Percentiles rank a stretch among this genome's conserved stretches.
These are phyloP conservation scores for Berkeleyomyces basicola DNA, from an alignment of 2,329 filamentous ascomycete species.

Conservation along the genomic window DNA sequence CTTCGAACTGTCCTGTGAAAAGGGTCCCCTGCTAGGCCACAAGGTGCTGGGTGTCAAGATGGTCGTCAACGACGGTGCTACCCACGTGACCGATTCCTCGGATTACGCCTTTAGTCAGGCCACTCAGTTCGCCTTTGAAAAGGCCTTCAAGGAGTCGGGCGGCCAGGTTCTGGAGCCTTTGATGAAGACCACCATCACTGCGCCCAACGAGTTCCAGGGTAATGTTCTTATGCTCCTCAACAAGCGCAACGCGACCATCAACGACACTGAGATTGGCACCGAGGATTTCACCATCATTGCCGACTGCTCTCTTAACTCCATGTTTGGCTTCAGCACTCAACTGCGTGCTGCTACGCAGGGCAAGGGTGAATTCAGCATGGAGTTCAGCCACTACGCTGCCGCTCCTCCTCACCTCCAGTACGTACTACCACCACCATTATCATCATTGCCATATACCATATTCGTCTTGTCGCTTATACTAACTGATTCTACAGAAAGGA, in stretches of 20 bases:
- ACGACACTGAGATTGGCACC: slow-evolving; percentile 81
- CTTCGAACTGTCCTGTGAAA: slow-evolving; percentile 66
- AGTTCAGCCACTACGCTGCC: slow-evolving; percentile 89
- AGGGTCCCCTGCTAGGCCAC: slow-evolving; percentile 84
- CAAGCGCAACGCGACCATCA: slow-evolving; percentile 88
- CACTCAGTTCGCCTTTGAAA: slow-evolving; percentile 90
- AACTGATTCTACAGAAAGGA: slow-evolving; percentile 33
- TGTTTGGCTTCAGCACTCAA: slow-evolving; percentile 94
- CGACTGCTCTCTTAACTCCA: slow-evolving; percentile 85
- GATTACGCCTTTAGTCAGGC: slow-evolving; percentile 93
- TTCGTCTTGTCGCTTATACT: slow-evolving; percentile 16
- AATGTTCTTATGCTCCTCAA: slow-evolving; percentile 89
- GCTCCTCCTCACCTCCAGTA: slow-evolving; percentile 82
- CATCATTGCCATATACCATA: neutral
- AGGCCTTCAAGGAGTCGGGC: slow-evolving; percentile 67
- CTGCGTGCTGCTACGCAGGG: slow-evolving; percentile 87
- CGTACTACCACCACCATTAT: slow-evolving; percentile 23
- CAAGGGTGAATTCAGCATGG: slow-evolving; percentile 97
- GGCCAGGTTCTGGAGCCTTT: slow-evolving; percentile 84
- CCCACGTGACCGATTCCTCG: slow-evolving; percentile 92
- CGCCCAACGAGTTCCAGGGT: slow-evolving; percentile 93
- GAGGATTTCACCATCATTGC: slow-evolving; percentile 89
- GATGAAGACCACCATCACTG: slow-evolving; percentile 96
- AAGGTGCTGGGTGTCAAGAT: slow-evolving; percentile 78
- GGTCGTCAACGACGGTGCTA: slow-evolving; percentile 91